Conservation (phyloP, 129 eudicot species). For the Arctium minus region DNA sequence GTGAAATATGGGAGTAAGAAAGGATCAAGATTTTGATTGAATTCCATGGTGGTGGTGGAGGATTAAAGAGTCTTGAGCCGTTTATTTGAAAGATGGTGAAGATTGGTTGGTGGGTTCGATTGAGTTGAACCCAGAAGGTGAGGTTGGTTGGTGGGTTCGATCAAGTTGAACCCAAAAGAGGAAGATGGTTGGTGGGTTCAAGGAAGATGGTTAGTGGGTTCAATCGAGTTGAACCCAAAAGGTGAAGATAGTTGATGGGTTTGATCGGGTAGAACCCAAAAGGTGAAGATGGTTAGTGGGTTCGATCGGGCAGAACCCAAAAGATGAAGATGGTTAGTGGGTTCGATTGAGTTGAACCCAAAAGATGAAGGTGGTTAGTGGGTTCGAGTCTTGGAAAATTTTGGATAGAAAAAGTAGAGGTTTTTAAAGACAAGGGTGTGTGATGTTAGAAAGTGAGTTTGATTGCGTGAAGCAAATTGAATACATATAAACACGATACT, state of each 20-base stretch:
- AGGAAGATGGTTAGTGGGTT: background rate
- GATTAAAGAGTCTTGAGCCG: background rate
- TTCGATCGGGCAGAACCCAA: background rate
- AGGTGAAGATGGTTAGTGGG: background rate
- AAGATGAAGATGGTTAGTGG: background rate
- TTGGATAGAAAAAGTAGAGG: background rate
- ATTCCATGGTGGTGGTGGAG: constrained; percentile 20
- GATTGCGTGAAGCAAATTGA: constrained; percentile 19
- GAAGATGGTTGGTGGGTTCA: background rate
- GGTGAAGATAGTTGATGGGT: background rate
- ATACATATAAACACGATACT: constrained; percentile 10
- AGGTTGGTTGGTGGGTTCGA: background rate
- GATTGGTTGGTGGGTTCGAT: background rate
- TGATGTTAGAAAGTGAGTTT: constrained; percentile 30
- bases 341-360: background rate
- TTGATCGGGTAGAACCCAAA: background rate
- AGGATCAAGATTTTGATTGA: constrained; percentile 13
- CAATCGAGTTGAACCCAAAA: background rate
- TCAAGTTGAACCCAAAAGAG: background rate
- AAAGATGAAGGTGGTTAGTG: background rate
- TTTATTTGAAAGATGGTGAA: background rate
- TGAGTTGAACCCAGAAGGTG: too few species aligned
- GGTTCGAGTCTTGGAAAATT: too few species aligned
- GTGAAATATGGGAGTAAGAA: constrained; percentile 37
- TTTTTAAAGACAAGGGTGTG: background rate